phyloP scores from a whole-genome alignment of 805 yeast genomes.

The Metschnikowia baotianmanensis region DNA sequence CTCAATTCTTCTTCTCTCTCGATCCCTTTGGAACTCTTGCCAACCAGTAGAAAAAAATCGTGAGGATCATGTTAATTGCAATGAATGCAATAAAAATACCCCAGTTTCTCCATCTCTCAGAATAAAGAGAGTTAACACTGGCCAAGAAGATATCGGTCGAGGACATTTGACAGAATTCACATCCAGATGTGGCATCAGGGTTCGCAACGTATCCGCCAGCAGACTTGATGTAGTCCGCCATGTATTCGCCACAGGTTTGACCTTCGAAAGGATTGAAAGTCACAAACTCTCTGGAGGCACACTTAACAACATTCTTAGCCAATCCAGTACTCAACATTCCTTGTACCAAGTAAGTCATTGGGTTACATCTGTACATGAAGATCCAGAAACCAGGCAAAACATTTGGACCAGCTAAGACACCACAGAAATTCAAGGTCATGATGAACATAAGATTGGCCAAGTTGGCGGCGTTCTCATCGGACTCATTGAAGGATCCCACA shows the following conservation, averaged over 20 bases:
- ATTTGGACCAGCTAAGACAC: constrained; percentile 59
- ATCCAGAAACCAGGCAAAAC: constrained; percentile 81
- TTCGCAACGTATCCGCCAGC: constrained; percentile 57
- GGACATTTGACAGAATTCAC: constrained; percentile 59
- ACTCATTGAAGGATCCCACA: constrained; percentile 23
- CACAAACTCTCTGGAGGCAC: constrained; percentile 35
- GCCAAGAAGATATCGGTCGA: constrained; percentile 60
- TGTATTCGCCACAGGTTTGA: constrained; percentile 60
- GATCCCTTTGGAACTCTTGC: constrained; percentile 72
- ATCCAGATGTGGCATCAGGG: constrained; percentile 52
- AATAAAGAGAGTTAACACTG: constrained; percentile 39
- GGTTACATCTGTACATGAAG: constrained; percentile 76
- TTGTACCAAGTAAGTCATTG: constrained; percentile 58
- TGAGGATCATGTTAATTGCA: constrained; percentile 31
- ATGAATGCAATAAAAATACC: constrained; percentile 56
- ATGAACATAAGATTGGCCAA: constrained; percentile 24
- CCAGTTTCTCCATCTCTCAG: constrained; percentile 64
- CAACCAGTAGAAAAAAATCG: constrained; percentile 50
- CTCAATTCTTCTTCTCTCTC: constrained; percentile 33
- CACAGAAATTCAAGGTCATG: constrained; percentile 62
- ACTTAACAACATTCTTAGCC: constrained; percentile 47
- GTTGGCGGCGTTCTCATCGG: constrained; percentile 27
- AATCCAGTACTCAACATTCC: constrained; percentile 40
- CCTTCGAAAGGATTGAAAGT: constrained; percentile 47
- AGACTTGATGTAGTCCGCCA: constrained; percentile 38